Conservation (phyloP, 2,329 filamentous ascomycete species). For the Aspergillus ibericus region DNA sequence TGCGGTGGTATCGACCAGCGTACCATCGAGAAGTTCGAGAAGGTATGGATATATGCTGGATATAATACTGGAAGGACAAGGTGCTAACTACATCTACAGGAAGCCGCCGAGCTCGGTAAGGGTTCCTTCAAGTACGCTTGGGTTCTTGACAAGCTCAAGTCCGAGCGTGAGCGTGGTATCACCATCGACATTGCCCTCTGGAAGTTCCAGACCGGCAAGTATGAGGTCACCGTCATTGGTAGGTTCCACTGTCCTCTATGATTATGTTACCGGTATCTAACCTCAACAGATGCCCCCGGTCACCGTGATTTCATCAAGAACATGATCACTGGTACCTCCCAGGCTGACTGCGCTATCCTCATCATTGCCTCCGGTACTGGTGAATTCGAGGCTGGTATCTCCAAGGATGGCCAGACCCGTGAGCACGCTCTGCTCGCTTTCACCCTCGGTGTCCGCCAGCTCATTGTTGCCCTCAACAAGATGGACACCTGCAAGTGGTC, state of each 20-base stretch:
- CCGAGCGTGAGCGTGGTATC: conserved; percentile 99
- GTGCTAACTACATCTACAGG: conserved; percentile 55
- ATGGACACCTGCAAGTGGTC: conserved; percentile 99
- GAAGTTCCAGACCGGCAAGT: conserved; percentile 99
- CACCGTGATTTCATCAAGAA: conserved; percentile 99
- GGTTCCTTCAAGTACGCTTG: conserved; percentile 99
- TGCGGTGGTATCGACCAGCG: conserved; percentile 99
- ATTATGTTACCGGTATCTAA: conserved; percentile 16
- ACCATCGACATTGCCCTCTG: conserved; percentile 99
- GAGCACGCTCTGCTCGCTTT: conserved; percentile 99
- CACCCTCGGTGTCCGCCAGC: conserved; percentile 99
- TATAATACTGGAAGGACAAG: neutral
- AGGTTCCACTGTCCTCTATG: conserved; percentile 39
- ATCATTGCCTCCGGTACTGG: conserved; percentile 99
- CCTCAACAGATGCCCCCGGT: conserved; percentile 77
- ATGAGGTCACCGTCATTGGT: conserved; percentile 98
- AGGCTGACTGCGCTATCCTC: conserved; percentile 99
- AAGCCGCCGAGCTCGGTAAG: conserved; percentile 99
- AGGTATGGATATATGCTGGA: conserved; percentile 66
- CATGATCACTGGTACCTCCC: conserved; percentile 99
- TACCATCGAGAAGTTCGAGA: conserved; percentile 99
- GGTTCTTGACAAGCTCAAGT: conserved; percentile 99
- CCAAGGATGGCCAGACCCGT: conserved; percentile 99
- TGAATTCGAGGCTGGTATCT: conserved; percentile 99
- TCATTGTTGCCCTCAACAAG: conserved; percentile 99